Evolutionary conservation across 345 rosid species (phyloP).

Genomic region (Schrenkiella parvula): DNA sequence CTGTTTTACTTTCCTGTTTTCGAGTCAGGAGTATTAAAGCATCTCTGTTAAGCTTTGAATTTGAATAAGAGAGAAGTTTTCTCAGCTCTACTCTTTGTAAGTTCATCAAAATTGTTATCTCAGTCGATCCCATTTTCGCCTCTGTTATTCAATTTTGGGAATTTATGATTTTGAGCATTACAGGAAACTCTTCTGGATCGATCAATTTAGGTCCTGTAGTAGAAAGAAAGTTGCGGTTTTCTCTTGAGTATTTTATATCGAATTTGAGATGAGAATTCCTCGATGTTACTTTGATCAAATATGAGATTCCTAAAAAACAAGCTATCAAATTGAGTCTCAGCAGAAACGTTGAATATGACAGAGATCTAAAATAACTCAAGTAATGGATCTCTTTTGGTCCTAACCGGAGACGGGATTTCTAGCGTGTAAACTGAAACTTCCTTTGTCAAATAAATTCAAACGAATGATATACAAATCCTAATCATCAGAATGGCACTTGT

Average conservation of each 20-base stretch:
- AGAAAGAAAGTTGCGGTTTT: background rate
- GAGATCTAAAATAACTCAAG: background rate
- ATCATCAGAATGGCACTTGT: too few species aligned
- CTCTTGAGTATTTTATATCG: background rate
- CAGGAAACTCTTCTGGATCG: background rate
- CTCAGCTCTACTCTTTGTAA: background rate
- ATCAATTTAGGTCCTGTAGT: background rate
- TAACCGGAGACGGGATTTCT: too few species aligned
- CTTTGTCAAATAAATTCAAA: too few species aligned
- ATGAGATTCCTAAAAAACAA: background rate
- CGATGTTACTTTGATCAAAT: background rate
- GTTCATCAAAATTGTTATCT: background rate
- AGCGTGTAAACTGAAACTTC: background rate
- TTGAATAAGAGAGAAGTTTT: constrained; percentile 6
- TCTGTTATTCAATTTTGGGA: too few species aligned
- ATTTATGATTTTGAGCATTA: background rate
- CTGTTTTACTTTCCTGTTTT: background rate
- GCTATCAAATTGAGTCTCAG: background rate
- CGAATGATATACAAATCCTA: too few species aligned
- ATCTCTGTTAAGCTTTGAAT: constrained; percentile 7
- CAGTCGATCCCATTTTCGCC: background rate
- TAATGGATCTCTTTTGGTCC: too few species aligned
- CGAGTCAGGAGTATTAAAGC: background rate
- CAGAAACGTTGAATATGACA: background rate
- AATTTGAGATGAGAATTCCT: background rate